Percentiles rank a stretch among this genome's conserved stretches.
These are phyloP conservation scores for Senna siamea DNA, from an alignment of 306 rosid species.

Conservation along the genomic window DNA sequence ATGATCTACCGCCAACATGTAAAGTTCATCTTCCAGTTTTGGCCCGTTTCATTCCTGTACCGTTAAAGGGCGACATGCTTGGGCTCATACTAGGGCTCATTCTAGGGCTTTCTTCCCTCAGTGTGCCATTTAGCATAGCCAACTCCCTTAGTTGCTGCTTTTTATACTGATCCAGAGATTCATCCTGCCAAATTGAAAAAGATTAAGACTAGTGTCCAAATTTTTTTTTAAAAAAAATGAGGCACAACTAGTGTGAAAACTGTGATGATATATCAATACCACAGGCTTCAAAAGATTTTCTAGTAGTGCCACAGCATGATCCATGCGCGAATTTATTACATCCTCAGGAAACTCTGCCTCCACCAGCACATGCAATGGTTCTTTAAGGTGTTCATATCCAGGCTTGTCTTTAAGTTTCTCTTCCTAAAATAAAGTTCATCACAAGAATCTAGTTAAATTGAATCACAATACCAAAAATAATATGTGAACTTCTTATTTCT, in stretches of 20 bases:
- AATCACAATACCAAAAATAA: constrained; percentile 7
- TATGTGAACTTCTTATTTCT: neutral
- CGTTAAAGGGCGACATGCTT: neutral
- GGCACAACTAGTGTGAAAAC: constrained; percentile 6
- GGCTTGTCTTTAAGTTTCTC: constrained; percentile 82
- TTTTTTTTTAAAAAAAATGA: neutral
- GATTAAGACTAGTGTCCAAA: constrained; percentile 5
- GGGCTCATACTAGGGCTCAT: constrained; percentile 51
- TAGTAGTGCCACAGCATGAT: constrained; percentile 73
- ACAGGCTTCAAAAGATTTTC: constrained; percentile 88
- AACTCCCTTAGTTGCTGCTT: constrained; percentile 81
- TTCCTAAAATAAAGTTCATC: constrained; percentile 48
- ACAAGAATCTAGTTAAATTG: neutral
- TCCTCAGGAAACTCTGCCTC: constrained; percentile 92
- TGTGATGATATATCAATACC: constrained; percentile 47
- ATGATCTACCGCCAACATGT: neutral
- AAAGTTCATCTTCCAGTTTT: neutral
- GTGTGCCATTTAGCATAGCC: constrained; percentile 82
- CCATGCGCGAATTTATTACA: constrained; percentile 72
- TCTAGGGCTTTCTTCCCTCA: constrained; percentile 89
- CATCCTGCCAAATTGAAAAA: constrained; percentile 56
- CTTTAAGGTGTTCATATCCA: constrained; percentile 87
- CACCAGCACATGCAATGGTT: constrained; percentile 78
- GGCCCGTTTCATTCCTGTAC: neutral
- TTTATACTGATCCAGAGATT: constrained; percentile 83